A percentile compares a stretch with the other conserved stretches of the same genome.
These are phyloP conservation scores for Penicillium digitatum DNA, from an alignment of 2,329 filamentous ascomycete genomes.

Conservation along the genomic window DNA sequence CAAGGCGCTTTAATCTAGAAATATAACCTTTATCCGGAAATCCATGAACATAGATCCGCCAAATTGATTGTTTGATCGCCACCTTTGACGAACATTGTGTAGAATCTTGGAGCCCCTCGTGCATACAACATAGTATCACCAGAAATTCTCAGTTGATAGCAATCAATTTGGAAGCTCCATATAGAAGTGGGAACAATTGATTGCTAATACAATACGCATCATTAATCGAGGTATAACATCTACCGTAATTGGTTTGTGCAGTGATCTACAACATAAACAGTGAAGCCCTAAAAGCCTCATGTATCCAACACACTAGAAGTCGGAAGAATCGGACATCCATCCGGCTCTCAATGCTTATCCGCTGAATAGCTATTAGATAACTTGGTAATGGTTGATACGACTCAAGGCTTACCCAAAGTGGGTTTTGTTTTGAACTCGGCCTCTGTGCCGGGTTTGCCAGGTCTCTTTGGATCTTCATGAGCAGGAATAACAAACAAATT, in stretches of 20 bases:
- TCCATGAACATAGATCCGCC: background rate
- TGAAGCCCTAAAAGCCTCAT: background rate
- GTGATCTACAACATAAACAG: background rate
- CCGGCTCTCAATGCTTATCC: background rate
- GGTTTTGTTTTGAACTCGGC: constrained; percentile 3
- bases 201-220: background rate
- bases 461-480: background rate
- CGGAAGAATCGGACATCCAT: background rate
- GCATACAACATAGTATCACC: background rate
- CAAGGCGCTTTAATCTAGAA: background rate
- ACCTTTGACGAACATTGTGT: background rate
- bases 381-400: background rate
- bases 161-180: background rate
- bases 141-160: background rate
- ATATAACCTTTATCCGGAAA: background rate
- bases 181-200: background rate
- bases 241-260: background rate
- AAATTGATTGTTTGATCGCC: background rate
- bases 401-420: background rate
- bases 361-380: background rate
- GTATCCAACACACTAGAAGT: background rate
- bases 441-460: constrained; percentile 2
- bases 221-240: background rate
- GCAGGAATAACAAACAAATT: background rate
- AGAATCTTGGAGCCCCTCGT: background rate